Base-by-base conservation (phyloP, 441 rosid species). In the Brassica hybrid region DNA sequence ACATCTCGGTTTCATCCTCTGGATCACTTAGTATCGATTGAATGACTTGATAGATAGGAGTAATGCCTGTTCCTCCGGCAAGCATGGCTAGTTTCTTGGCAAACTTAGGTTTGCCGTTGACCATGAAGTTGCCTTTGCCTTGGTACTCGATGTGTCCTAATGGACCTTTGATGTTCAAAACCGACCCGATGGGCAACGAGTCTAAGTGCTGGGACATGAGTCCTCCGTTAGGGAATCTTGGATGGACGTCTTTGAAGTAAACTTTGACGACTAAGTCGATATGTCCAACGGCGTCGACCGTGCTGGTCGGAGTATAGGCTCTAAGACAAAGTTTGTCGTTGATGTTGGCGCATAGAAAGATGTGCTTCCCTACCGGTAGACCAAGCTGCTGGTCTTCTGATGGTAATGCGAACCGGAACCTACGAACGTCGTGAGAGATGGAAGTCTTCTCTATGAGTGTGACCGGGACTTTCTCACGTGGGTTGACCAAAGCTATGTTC, bases 1-100 rank as follows among this genome's bases (percentile, higher is more conserved):
- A 76, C 91, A 90, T 85, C 74, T 92, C 84, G 0, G 97, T 92
- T 13, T 81, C 79, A 21, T 92, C 95, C 65, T 86, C 89, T 0
- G 94, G 89, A 48, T 89, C 89, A 80, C 86, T 85, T 65, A 90
- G 7, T 38, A 92, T 82, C 0, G 95, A 91, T 59, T 90, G 91
- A 21, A 85, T 74, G 58, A 92, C 84, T 74, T 92, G 97, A 65
- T 87, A 92, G 12, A 92, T 76, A 1, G 97, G 97, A 0, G 95
- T 90, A 54, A 92, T 88, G 12, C 97, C 97, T 2, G 95, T 89
- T 36, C 97, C 95, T n/a, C 97, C 95, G 0, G 96, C 94, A 57
- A 90, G 0, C 97, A 92, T 92, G 1, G 96, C 86, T 8, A 92
- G 76, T 76, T 87, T 92, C 80, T 77, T 84, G 17, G 87, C 90